These are phyloP conservation scores for Coemansia sp. DNA, from an alignment of 192 early-diverging fungal species.

Conservation along the genomic window DNA sequence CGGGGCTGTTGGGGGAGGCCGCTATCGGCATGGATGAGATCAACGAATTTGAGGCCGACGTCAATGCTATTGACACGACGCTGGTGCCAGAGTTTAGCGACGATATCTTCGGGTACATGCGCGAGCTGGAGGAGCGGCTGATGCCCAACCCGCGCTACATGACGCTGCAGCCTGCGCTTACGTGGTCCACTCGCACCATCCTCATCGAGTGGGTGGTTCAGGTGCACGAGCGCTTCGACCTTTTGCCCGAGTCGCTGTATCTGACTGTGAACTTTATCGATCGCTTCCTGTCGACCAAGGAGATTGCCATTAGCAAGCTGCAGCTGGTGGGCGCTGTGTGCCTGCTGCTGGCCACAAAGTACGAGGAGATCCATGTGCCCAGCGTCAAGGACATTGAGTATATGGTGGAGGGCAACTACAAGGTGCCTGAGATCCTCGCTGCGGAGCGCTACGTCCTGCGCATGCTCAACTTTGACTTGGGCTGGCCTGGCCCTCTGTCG, in stretches of 20 bases:
- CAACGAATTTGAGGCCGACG: slow-evolving; percentile 76
- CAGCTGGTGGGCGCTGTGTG: slow-evolving; percentile 93
- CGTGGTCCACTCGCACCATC: slow-evolving; percentile 89
- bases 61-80: slow-evolving; percentile 76
- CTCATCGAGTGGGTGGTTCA: slow-evolving; percentile 96
- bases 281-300: slow-evolving; percentile 84
- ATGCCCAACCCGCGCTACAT: slow-evolving; percentile 86
- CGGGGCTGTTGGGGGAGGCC: slow-evolving; percentile 35
- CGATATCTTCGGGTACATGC: slow-evolving; percentile 93
- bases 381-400: slow-evolving; percentile 81
- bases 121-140: slow-evolving; percentile 67
- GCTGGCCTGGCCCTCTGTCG: slow-evolving; percentile 85
- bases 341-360: slow-evolving; percentile 91
- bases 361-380: slow-evolving; percentile 90
- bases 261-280: slow-evolving; percentile 93
- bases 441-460: slow-evolving; percentile 92
- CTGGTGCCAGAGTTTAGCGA: slow-evolving; percentile 91
- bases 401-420: slow-evolving; percentile 78
- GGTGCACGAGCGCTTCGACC: slow-evolving; percentile 84
- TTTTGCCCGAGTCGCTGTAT: slow-evolving; percentile 94
- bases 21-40: slow-evolving; percentile 45
- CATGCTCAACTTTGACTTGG: slow-evolving; percentile 82
- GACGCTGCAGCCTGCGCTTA: slow-evolving; percentile 77
- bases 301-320: slow-evolving; percentile 83
- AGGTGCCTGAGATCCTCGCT: slow-evolving; percentile 80